Base-by-base conservation (phyloP, 257 asterid genomes). In the Lycium barbarum region DNA sequence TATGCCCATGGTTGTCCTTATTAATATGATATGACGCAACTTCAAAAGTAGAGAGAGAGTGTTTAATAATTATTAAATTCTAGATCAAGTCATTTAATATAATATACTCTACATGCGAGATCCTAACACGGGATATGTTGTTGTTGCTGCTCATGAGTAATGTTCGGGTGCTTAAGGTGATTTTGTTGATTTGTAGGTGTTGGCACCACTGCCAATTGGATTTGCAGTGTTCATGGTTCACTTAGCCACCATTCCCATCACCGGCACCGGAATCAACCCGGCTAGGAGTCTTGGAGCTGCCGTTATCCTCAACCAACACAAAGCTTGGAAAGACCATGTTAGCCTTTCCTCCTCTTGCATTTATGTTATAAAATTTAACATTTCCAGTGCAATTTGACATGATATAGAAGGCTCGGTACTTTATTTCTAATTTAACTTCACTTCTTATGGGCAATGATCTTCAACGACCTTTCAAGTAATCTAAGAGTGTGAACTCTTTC, bases 281-380 rank as follows among this genome's bases (percentile, higher is more conserved):
- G 98, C 98, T 3, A 89, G 98, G 90, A 94, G 98, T 85, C 94
- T 94, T 33, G 98, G 96, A 89, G 93, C 98, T 72, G 98, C 98
- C 17, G 93, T 94, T 40, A 91, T 94, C 86, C 90, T 26, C 83
- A 90, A 94, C 68, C 33, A 90, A 9, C 57, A 84, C 47, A 88
- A 91, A 88, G 90, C 93, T 85, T 94, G 98, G 98, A 87, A 89
- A 85, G 88, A 92, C 62, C 97, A 91, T 2, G 98, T 94, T 79
- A 85, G 74, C 68, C 57, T 70, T 11, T 59, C 66, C 20, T 4
- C 5, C 45, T 40, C 45, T 40, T 26, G 33, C 33, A 26, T 26
- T 26, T 26, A 26, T 26, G 33, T 26, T 26, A 26, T 26, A 26
- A 40, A 40, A 40, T 40, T 40, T 40, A 40, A 40, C 7, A 40